phyloP scores from a whole-genome alignment of 2,329 filamentous ascomycete species.

The Hirsutella rhossiliensis region DNA sequence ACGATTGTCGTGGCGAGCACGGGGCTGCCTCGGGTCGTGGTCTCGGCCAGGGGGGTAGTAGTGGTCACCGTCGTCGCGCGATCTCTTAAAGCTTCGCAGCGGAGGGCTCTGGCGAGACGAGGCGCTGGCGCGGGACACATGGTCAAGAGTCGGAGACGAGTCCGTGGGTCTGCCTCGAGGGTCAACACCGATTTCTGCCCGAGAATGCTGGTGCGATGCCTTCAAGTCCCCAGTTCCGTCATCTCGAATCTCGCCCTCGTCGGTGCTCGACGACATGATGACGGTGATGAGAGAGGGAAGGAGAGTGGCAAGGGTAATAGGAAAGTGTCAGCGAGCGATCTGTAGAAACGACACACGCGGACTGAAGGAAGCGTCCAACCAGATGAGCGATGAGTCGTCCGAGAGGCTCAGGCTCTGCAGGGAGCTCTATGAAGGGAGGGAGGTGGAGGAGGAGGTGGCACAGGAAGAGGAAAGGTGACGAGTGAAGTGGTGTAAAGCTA shows the following conservation, averaged over 20 bases:
- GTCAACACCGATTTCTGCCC: constrained; percentile 80
- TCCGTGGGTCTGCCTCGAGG: constrained; percentile 69
- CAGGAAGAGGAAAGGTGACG: background rate
- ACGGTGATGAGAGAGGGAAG: constrained; percentile 3
- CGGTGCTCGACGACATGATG: constrained; percentile 48
- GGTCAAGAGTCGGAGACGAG: constrained; percentile 44
- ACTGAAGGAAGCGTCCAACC: constrained; percentile 28
- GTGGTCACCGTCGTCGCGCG: constrained; percentile 49
- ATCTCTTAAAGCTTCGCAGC: constrained; percentile 55
- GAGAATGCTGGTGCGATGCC: constrained; percentile 71
- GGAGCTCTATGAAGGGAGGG: constrained; percentile 3
- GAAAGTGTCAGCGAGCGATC: constrained; percentile 23
- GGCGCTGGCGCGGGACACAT: constrained; percentile 28
- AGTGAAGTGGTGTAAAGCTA: background rate
- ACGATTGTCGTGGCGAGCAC: constrained; percentile 49
- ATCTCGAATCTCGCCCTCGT: constrained; percentile 81
- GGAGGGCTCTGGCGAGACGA: constrained; percentile 40
- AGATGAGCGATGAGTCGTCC: constrained; percentile 26
- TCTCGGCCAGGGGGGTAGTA: constrained; percentile 29
- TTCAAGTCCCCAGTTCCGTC: constrained; percentile 53
- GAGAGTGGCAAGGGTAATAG: constrained; percentile 5
- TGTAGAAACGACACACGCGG: constrained; percentile 13
- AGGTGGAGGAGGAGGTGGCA: background rate
- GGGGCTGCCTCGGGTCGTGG: constrained; percentile 46
- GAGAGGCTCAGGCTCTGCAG: constrained; percentile 16